phyloP scores from a whole-genome alignment of 2,329 filamentous ascomycete species.

The Scedosporium dehoogii region DNA sequence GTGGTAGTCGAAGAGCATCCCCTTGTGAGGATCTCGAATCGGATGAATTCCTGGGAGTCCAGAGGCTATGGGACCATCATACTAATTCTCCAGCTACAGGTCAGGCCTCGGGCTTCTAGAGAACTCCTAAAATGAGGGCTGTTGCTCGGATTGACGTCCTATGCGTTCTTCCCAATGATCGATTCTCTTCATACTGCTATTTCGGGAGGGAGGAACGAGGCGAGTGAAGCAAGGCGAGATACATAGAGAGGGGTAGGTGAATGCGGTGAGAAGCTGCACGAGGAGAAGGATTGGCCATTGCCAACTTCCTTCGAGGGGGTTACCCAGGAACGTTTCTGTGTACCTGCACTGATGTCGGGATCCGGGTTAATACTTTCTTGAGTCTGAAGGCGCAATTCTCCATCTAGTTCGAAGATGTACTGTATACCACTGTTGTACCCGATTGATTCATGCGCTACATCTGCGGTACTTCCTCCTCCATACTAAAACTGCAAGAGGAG shows the following conservation, averaged over 20 bases:
- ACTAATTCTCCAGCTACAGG: neutral
- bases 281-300: too few relatives aligned
- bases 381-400: too few relatives aligned
- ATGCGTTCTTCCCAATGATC: too few relatives aligned
- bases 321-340: neutral
- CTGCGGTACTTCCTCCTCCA: too few relatives aligned
- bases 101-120: neutral
- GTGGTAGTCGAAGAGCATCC: neutral
- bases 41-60: neutral
- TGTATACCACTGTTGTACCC: neutral
- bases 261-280: too few relatives aligned
- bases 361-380: neutral
- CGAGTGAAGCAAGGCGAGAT: too few relatives aligned
- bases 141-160: too few relatives aligned
- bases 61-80: neutral
- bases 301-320: neutral
- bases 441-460: neutral
- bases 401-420: neutral
- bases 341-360: neutral
- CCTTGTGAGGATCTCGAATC: neutral
- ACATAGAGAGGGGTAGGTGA: too few relatives aligned
- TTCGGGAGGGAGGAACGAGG: too few relatives aligned
- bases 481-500: too few relatives aligned
- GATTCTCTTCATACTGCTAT: too few relatives aligned
- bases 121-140: too few relatives aligned